Evolutionary conservation across 2,329 filamentous ascomycete genomes (phyloP).

Genomic region (Metarhizium guizhouense): DNA sequence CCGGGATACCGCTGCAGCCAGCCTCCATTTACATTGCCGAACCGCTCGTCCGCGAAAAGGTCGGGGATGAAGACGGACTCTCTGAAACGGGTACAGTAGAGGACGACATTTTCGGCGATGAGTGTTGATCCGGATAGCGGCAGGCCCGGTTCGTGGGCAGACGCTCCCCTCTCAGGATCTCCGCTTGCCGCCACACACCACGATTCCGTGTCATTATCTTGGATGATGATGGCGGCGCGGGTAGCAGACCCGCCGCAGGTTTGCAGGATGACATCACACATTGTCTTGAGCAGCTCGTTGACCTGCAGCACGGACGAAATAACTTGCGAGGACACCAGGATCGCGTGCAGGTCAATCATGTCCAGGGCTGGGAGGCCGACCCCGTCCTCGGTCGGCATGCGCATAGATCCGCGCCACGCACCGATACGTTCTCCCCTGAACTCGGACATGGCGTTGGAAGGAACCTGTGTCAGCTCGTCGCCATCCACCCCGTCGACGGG

Average conservation of each 20-base stretch:
- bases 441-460: slow-evolving; percentile 37
- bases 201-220: slow-evolving; percentile 50
- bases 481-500: slow-evolving; percentile 35
- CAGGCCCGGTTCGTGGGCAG: slow-evolving; percentile 56
- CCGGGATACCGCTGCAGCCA: slow-evolving; percentile 61
- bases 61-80: slow-evolving; percentile 69
- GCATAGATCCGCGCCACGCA: slow-evolving; percentile 54
- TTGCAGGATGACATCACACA: slow-evolving; percentile 73
- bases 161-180: slow-evolving; percentile 59
- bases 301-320: slow-evolving; percentile 71
- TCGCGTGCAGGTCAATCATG: slow-evolving; percentile 74
- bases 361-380: slow-evolving; percentile 64
- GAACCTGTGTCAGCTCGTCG: slow-evolving; percentile 30
- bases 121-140: slow-evolving; percentile 56
- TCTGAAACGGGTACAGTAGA: slow-evolving; percentile 69
- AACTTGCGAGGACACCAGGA: slow-evolving; percentile 69
- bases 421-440: slow-evolving; percentile 50
- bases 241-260: slow-evolving; percentile 65
- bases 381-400: slow-evolving; percentile 44
- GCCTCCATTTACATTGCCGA: slow-evolving; percentile 62
- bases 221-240: slow-evolving; percentile 64
- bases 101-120: slow-evolving; percentile 67
- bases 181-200: slow-evolving; percentile 71
- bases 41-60: slow-evolving; percentile 65
- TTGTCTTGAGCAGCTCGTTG: slow-evolving; percentile 67